Evolutionary conservation across 768 basidiomycete species (phyloP).

Genomic region (Kwoniella shandongensis): DNA sequence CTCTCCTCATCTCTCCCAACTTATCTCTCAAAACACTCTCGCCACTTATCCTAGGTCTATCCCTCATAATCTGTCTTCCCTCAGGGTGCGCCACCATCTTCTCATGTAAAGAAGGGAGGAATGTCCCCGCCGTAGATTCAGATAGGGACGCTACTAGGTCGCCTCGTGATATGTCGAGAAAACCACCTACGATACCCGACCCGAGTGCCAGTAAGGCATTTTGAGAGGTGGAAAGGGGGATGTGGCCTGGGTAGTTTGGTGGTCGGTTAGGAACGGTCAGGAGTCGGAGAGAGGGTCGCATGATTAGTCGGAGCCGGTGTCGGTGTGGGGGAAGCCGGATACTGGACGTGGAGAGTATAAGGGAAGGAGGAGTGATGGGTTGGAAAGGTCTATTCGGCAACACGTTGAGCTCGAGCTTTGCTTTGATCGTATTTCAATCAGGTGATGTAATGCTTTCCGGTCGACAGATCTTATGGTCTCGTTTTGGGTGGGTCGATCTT

Average conservation of each 20-base stretch:
- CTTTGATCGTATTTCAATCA: too few relatives aligned
- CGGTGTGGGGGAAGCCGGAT: too few relatives aligned
- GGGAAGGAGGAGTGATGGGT: too few relatives aligned
- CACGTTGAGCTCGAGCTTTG: too few relatives aligned
- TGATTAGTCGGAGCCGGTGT: too few relatives aligned
- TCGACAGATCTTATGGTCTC: too few relatives aligned
- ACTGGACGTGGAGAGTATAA: too few relatives aligned
- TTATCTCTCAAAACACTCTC: slow-evolving; percentile 69
- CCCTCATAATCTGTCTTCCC: slow-evolving; percentile 78
- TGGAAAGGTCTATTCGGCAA: too few relatives aligned
- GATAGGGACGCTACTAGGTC: slow-evolving; percentile 95
- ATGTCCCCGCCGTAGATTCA: slow-evolving; percentile 82
- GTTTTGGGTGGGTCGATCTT: too few relatives aligned
- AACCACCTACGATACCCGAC: slow-evolving; percentile 71
- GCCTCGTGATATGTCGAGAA: slow-evolving; percentile 76
- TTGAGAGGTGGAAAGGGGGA: slow-evolving; percentile 78
- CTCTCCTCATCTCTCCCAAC: slow-evolving; percentile 68
- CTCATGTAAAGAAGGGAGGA: slow-evolving; percentile 73
- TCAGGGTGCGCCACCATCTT: slow-evolving; percentile 74
- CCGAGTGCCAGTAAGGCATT: slow-evolving; percentile 82
- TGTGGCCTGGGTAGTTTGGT: slow-evolving; percentile 46
- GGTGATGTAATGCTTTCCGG: too few relatives aligned
- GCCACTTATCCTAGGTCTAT: slow-evolving; percentile 78
- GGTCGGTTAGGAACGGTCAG: neutral
- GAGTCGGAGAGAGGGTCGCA: slow-evolving; percentile 6